Conservation (phyloP, 805 yeast genomes). For the Wickerhamomyces bisporus region DNA sequence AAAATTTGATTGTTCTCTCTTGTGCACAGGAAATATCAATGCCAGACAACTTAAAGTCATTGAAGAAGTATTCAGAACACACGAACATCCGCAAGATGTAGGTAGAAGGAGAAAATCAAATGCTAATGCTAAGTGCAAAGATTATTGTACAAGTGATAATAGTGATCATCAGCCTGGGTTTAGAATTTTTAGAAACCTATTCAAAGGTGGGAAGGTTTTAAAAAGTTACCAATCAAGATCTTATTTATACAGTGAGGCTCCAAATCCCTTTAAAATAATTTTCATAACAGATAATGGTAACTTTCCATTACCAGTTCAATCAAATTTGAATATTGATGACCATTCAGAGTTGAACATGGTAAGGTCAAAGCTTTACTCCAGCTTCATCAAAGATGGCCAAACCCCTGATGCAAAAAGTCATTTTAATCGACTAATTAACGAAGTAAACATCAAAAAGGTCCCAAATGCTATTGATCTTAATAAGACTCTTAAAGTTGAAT, state of each 20-base stretch:
- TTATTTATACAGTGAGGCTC: conserved; percentile 33
- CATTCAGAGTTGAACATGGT: not conserved
- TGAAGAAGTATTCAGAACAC: not conserved
- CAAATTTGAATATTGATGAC: not conserved
- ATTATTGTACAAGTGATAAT: conserved; percentile 13
- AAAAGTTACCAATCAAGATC: conserved; percentile 33
- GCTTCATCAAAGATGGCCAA: no score
- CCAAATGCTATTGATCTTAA: not conserved
- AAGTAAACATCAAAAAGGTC: conserved; percentile 7
- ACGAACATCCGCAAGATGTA: not conserved
- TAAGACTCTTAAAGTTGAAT: conserved; percentile 3
- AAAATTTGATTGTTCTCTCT: conserved; percentile 17
- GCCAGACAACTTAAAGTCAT: conserved; percentile 1
- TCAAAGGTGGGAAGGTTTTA: conserved; percentile 25
- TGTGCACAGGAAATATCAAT: conserved; percentile 10
- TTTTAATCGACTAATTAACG: no score
- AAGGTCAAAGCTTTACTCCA: not conserved
- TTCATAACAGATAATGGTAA: conserved; percentile 10
- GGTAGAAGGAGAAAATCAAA: not conserved
- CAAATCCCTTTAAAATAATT: conserved; percentile 14
- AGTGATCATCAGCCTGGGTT: conserved; percentile 28
- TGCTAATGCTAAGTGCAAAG: conserved; percentile 6
- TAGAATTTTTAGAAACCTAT: conserved; percentile 32
- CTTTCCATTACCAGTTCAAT: conserved; percentile 19
- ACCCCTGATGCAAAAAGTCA: no score